These are phyloP conservation scores for Populus ilicifolia DNA, from an alignment of 345 rosid genomes.

Conservation along the genomic window DNA sequence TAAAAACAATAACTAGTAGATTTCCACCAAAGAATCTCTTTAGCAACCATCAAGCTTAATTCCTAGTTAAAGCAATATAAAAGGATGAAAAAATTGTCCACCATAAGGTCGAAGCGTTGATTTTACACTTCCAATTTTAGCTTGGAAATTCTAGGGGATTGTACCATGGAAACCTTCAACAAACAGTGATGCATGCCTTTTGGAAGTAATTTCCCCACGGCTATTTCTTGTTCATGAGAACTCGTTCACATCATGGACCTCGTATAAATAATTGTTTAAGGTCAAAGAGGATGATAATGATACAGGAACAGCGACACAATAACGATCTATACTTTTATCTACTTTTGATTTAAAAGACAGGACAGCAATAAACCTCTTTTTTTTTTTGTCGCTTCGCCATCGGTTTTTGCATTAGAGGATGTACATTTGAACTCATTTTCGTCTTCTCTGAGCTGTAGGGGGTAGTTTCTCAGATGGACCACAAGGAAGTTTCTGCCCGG, in stretches of 20 bases:
- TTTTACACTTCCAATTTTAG: not conserved
- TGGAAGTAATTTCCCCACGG: not conserved
- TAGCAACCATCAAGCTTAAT: too few species aligned
- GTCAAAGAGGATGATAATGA: not conserved
- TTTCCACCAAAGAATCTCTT: too few species aligned
- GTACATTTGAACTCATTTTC: conserved; percentile 8
- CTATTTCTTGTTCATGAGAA: not conserved
- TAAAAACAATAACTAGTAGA: too few species aligned
- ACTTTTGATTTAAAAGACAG: not conserved
- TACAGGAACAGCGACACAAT: not conserved
- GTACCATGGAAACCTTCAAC: not conserved
- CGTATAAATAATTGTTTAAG: not conserved
- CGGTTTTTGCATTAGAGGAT: not conserved
- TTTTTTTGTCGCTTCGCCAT: not conserved
- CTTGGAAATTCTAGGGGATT: not conserved
- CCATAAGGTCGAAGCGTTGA: not conserved
- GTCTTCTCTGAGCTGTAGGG: conserved; percentile 54
- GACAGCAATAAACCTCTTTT: not conserved
- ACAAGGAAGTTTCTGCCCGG: conserved; percentile 59
- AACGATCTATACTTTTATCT: not conserved
- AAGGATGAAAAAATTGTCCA: not conserved
- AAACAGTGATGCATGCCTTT: not conserved
- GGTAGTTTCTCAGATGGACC: conserved; percentile 76
- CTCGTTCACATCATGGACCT: too few species aligned
- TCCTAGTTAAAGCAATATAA: too few species aligned